Evolutionary conservation across 345 rosid species (phyloP).

Genomic region (Linum usitatissimum): DNA sequence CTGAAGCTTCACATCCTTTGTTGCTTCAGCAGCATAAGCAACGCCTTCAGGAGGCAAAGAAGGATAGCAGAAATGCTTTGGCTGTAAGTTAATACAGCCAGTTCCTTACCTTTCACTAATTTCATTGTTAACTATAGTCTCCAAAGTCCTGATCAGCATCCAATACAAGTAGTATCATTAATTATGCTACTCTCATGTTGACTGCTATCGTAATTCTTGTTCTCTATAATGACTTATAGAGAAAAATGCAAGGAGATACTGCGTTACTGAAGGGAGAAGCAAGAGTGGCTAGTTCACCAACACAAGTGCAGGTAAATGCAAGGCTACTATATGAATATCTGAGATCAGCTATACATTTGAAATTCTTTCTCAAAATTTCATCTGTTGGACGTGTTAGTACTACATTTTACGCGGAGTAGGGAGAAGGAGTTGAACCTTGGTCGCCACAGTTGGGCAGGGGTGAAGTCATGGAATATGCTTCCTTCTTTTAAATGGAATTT

Average conservation of each 20-base stretch:
- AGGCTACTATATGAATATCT: conserved; percentile 5
- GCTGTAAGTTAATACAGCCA: conserved; percentile 33
- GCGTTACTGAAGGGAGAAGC: conserved; percentile 13
- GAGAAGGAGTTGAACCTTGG: too few species aligned
- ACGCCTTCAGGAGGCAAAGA: conserved; percentile 37
- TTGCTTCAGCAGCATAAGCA: conserved; percentile 70
- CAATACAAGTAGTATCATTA: background rate
- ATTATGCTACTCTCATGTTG: background rate
- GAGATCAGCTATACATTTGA: background rate
- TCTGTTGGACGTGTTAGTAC: too few species aligned
- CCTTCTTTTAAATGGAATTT: background rate
- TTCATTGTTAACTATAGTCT: background rate
- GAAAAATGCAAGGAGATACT: conserved; percentile 27
- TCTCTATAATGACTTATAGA: conserved; percentile 28
- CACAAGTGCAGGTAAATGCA: conserved; percentile 24
- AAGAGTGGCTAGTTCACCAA: conserved; percentile 23
- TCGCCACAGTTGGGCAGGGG: too few species aligned
- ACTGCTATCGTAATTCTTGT: background rate
- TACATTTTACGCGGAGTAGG: too few species aligned
- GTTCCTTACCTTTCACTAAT: background rate
- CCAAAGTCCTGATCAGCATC: background rate
- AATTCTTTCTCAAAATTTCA: conserved; percentile 1
- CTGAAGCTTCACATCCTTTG: conserved; percentile 77
- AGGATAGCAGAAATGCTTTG: conserved; percentile 38
- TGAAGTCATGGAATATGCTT: background rate